Conservation (phyloP, 1,284 basidiomycete species). For the Pseudozyma sp. region DNA sequence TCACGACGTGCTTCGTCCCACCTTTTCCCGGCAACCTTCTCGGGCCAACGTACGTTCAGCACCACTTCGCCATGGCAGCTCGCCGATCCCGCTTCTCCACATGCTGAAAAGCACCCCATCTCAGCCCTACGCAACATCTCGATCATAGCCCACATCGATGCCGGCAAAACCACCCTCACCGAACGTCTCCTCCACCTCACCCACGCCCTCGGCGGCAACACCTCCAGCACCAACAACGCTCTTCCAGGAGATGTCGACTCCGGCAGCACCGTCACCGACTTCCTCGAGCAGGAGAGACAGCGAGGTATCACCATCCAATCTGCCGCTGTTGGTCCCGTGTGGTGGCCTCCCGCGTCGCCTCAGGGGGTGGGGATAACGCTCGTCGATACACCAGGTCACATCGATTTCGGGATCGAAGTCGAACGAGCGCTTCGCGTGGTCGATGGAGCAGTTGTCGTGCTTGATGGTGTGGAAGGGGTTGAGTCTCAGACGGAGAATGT, state of each 20-base stretch:
- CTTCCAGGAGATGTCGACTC: conserved; percentile 83
- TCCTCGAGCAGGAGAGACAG: conserved; percentile 86
- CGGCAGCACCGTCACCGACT: conserved; percentile 90
- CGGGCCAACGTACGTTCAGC: conserved; percentile 6
- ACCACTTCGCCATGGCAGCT: background rate
- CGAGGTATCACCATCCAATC: conserved; percentile 91
- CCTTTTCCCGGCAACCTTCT: background rate
- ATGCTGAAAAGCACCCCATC: conserved; percentile 37
- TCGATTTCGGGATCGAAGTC: conserved; percentile 94
- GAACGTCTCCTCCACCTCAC: conserved; percentile 85
- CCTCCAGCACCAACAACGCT: conserved; percentile 15
- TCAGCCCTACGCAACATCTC: conserved; percentile 54
- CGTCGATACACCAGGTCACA: conserved; percentile 90
- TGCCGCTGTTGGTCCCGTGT: conserved; percentile 84
- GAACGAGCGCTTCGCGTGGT: conserved; percentile 89
- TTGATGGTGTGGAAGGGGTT: conserved; percentile 90
- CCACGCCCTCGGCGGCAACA: conserved; percentile 74
- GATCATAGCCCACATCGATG: conserved; percentile 72
- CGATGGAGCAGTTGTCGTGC: conserved; percentile 86
- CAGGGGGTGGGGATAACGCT: conserved; percentile 78
- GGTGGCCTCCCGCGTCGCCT: conserved; percentile 74
- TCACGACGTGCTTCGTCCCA: too few species aligned
- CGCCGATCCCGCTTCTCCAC: conserved; percentile 1
- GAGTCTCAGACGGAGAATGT: conserved; percentile 89
- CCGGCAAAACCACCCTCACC: conserved; percentile 89